A percentile compares a stretch with the other conserved stretches of the same genome.
Evolutionary conservation across 306 rosid species (phyloP).

Genomic region (Vachellia pachyceras): DNA sequence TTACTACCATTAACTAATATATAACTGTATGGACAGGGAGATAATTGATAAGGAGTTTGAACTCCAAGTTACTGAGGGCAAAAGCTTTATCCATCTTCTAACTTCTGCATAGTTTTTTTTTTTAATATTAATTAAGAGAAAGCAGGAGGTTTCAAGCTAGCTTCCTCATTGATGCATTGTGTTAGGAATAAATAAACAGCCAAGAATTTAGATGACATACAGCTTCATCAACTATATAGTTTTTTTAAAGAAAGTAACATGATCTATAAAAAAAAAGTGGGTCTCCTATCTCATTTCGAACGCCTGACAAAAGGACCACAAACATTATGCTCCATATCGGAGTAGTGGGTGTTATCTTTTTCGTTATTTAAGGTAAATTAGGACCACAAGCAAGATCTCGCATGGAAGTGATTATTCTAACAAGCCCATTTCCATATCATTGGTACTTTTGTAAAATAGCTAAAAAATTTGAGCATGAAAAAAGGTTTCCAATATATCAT

Average conservation of each 20-base stretch:
- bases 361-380: background rate
- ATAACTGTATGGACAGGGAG: background rate
- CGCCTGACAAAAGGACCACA: background rate
- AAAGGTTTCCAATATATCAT: background rate
- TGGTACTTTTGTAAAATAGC: background rate
- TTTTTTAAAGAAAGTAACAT: background rate
- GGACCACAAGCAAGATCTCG: slow-evolving; percentile 7
- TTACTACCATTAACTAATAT: background rate
- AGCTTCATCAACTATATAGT: background rate
- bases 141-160: background rate
- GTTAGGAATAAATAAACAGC: background rate
- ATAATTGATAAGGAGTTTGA: background rate
- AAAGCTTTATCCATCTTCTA: background rate
- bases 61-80: background rate
- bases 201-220: background rate
- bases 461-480: background rate
- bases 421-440: background rate
- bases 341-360: background rate
- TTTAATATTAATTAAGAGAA: background rate
- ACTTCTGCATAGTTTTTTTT: background rate
- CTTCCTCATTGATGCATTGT: background rate
- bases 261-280: background rate
- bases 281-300: background rate
- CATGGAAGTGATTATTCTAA: background rate
- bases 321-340: slow-evolving; percentile 3